Percentiles rank a stretch among this genome's conserved stretches.
Evolutionary conservation across 192 early-diverging fungal genomes (phyloP).

Genomic region (Entomortierella parvispora): DNA sequence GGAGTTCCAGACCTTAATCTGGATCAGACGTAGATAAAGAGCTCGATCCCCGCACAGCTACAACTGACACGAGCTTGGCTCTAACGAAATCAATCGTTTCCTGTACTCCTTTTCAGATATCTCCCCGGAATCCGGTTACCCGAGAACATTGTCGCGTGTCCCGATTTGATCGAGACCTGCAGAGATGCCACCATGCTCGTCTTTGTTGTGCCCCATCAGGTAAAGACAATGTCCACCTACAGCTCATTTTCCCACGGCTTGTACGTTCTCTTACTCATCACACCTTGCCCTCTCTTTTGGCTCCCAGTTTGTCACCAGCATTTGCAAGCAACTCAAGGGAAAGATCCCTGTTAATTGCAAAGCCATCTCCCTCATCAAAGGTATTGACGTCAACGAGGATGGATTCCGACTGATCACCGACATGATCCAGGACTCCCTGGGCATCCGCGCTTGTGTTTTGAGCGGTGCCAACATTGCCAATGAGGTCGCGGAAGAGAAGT

Average conservation of each 20-base stretch:
- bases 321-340: slow-evolving; percentile 86
- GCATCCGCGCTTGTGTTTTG: slow-evolving; percentile 82
- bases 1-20: too few relatives aligned
- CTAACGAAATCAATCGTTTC: background rate
- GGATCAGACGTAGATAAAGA: background rate
- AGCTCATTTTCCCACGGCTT: background rate
- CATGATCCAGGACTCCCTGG: slow-evolving; percentile 62
- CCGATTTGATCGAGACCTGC: slow-evolving; percentile 83
- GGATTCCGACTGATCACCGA: slow-evolving; percentile 85
- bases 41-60: background rate
- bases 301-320: slow-evolving; percentile 80
- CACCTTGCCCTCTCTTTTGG: background rate
- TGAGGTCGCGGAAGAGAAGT: slow-evolving; percentile 93
- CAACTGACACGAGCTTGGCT: background rate
- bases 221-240: slow-evolving; percentile 3
- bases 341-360: slow-evolving; percentile 74
- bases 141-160: slow-evolving; percentile 84
- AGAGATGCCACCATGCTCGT: slow-evolving; percentile 90
- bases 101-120: slow-evolving; percentile 52
- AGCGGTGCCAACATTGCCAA: slow-evolving; percentile 98
- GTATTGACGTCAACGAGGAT: slow-evolving; percentile 80
- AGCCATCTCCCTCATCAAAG: slow-evolving; percentile 96
- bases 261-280: background rate
- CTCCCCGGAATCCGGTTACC: slow-evolving; percentile 89
- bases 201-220: slow-evolving; percentile 95